Evolutionary conservation across 345 rosid genomes (phyloP), one percentile per base, ranked within the genome.

Genomic region (Angophora floribunda): DNA sequence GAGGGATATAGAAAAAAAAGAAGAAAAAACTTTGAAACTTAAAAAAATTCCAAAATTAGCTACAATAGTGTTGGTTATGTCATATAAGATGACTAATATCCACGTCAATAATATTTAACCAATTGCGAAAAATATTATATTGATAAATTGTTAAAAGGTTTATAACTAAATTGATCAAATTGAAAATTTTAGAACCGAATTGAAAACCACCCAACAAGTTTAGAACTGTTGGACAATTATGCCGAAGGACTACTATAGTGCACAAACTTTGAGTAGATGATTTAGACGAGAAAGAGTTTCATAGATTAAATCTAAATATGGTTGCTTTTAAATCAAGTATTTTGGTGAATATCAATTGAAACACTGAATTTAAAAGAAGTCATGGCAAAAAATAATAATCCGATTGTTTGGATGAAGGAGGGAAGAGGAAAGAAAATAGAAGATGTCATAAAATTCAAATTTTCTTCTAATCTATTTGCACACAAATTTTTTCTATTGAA

Each of bases 61-160:
- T 17, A n/a, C 30, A 17, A 28, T 63, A n/a, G 9, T 0, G 14
- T 3, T 36, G 16, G 17, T 0, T 9, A 0, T 63, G 36, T 7
- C 17, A n/a, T 1, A 5, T 63, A 63, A 6, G 17, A 63, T 0
- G 4, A 63, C 75, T 0, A 63, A 9, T 30, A n/a, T 63, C 13
- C 17, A 63, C 32, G 0, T 61, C 1, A 12, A 2, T 61, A 30
- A 61, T 61, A 28, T 61, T 61, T 9, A 13, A 28, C 14, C 30
- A n/a, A 63, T n/a, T 32, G 19, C 30, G 1, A 1, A 63, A n/a
- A 63, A n/a, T 13, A n/a, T 28, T 63, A 63, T 14, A 7, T 63
- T 63, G 30, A 15, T 30, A 63, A 28, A 28, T 63, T n/a, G 36
- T 63, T 15, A 28, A 63, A 30, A 63, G 36, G n/a, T n/a, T n/a